Conservation (phyloP, 257 asterid species). For the Parsonsia alboflavescens region DNA sequence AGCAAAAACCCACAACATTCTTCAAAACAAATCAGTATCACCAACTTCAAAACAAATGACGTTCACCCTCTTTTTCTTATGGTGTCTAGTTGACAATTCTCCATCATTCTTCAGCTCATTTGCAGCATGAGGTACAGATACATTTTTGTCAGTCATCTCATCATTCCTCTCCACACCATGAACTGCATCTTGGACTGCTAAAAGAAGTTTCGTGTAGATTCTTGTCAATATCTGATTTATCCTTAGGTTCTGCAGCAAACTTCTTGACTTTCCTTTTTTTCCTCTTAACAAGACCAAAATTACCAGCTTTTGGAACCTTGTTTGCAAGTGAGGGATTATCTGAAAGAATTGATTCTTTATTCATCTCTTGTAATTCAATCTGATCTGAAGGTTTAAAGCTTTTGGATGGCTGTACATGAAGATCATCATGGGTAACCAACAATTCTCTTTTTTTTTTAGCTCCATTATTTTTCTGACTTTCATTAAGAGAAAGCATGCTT, state of each 20-base stretch:
- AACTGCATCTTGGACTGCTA: background rate
- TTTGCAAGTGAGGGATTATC: constrained; percentile 14
- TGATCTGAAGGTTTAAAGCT: constrained; percentile 12
- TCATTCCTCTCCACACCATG: constrained; percentile 7
- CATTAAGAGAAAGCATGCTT: constrained; percentile 11
- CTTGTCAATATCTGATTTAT: constrained; percentile 24
- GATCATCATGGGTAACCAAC: constrained; percentile 14
- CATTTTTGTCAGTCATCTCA: constrained; percentile 1
- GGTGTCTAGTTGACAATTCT: constrained; percentile 2
- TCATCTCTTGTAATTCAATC: constrained; percentile 14
- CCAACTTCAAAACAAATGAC: no score
- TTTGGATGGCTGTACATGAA: background rate
- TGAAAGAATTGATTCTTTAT: constrained; percentile 24
- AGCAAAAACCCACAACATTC: no score
- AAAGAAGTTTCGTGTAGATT: constrained; percentile 10
- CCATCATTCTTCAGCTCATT: constrained; percentile 4
- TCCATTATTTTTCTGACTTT: constrained; percentile 1
- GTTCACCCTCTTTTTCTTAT: constrained; percentile 12
- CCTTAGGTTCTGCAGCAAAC: constrained; percentile 23
- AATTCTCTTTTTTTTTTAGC: constrained; percentile 11
- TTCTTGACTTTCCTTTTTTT: constrained; percentile 39
- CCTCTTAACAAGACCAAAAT: constrained; percentile 24
- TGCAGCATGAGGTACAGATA: background rate
- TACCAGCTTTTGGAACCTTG: constrained; percentile 21
- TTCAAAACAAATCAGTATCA: no score